Percentiles rank a stretch among this genome's conserved stretches.
Evolutionary conservation across 495 filamentous ascomycete genomes (phyloP).

Genomic region (Bacidia gigantensis): DNA sequence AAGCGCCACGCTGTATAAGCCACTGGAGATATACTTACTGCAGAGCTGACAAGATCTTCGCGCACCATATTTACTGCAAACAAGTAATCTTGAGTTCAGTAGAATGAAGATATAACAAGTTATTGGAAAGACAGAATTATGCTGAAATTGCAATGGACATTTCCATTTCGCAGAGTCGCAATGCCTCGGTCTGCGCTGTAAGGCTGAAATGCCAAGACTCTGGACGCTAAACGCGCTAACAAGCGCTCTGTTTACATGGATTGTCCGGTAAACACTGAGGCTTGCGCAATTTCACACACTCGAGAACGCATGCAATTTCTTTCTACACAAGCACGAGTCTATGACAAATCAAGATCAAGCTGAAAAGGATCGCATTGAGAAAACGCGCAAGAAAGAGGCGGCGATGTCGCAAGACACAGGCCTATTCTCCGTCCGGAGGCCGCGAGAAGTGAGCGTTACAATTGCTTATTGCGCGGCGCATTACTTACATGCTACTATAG

Average conservation of each 20-base stretch:
- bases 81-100: too few relatives aligned
- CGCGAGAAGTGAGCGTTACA: conserved; percentile 47
- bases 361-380: neutral
- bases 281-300: too few relatives aligned
- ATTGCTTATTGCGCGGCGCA: conserved; percentile 1
- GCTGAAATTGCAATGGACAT: too few relatives aligned
- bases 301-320: too few relatives aligned
- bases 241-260: conserved; percentile 2
- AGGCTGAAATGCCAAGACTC: conserved; percentile 5
- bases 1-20: neutral
- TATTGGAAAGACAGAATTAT: too few relatives aligned
- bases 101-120: too few relatives aligned
- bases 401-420: conserved; percentile 65
- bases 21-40: conserved; percentile 37
- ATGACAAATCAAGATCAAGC: too few relatives aligned
- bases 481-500: conserved; percentile 28
- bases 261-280: neutral
- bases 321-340: too few relatives aligned
- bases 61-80: conserved; percentile 46
- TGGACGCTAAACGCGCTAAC: conserved; percentile 3
- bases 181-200: neutral
- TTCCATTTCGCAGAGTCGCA: too few relatives aligned
- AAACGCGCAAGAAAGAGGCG: conserved; percentile 5
- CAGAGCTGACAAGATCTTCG: conserved; percentile 74
- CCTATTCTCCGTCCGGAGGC: conserved; percentile 58